Evolutionary conservation across 2,329 filamentous ascomycete genomes (phyloP), one percentile per base, ranked within the genome.

Genomic region (Blastomyces percursus): DNA sequence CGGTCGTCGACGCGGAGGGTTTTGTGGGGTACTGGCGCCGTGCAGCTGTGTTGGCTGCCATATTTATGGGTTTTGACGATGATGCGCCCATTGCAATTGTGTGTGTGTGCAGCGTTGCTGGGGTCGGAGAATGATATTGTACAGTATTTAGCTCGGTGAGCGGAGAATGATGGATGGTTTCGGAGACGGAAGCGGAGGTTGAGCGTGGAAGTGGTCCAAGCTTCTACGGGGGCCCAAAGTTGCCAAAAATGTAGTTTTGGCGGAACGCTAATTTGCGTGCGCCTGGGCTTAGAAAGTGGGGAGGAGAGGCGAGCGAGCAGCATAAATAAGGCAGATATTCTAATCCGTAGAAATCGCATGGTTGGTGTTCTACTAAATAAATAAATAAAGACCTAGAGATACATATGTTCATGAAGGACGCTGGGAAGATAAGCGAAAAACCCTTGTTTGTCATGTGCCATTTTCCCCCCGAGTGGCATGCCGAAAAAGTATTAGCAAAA

Each of bases 1-100:
- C 11, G 16, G 54, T 66, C 59, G 70, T 66, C 40, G 73, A 65
- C 42, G 73, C 69, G 60, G 78, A 72, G 14, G 78, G 70, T 52
- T 79, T 75, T 62, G 79, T 79, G 2, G 83, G 83, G 66, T 85
- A 85, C 74, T 84, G 80, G 61, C 83, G 80, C 32, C 73, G 71
- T n/a, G 79, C 74, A 62, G 78, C 78, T 42, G 78, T 75, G 50
- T 78, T 77, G 8, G 80, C 80, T 62, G 80, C 78, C 62, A 80
- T 78, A 54, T 77, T 76, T 11, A 76, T 78, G 46, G 79, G 79
- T 74, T 85, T 86, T 7, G 83, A 86, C 51, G 79, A 75, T n/a
- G 81, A 80, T 2, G 81, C 78, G n/a, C 83, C 83, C 83, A 86
- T 85, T 58, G 55, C 19, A 19, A 27, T 21, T 30, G 24, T 54